A percentile compares a stretch with the other conserved stretches of the same genome.
phyloP scores from a whole-genome alignment of 2,329 filamentous ascomycete genomes.

The Diplodia mutila region DNA sequence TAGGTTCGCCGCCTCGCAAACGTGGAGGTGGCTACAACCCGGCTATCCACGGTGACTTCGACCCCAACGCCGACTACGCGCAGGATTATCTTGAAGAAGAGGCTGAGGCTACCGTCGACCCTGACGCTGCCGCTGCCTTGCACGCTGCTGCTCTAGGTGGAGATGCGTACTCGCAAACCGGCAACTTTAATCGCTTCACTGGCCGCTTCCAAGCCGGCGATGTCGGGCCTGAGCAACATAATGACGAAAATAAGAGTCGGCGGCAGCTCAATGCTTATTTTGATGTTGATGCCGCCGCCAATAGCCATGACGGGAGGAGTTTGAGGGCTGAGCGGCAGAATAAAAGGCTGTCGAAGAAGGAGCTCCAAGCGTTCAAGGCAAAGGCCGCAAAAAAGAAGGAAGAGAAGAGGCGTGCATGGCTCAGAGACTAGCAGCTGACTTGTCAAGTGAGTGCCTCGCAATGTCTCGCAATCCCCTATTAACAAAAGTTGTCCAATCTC shows the following conservation, averaged over 20 bases:
- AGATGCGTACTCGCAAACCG: slow-evolving; percentile 66
- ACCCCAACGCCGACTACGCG: slow-evolving; percentile 94
- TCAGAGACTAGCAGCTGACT: slow-evolving; percentile 68
- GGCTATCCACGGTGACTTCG: slow-evolving; percentile 93
- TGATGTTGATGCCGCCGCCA: slow-evolving; percentile 92
- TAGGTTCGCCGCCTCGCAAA: slow-evolving; percentile 39
- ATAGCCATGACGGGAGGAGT: slow-evolving; percentile 85
- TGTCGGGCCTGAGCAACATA: slow-evolving; percentile 73
- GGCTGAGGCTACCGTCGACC: slow-evolving; percentile 30
- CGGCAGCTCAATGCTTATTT: slow-evolving; percentile 95
- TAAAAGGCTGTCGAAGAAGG: slow-evolving; percentile 81
- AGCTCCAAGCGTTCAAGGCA: slow-evolving; percentile 89
- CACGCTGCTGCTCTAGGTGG: slow-evolving; percentile 30
- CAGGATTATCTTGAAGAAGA: slow-evolving; percentile 47
- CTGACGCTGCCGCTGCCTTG: slow-evolving; percentile 32
- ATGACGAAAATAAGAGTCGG: slow-evolving; percentile 82
- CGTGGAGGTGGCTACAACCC: slow-evolving; percentile 82
- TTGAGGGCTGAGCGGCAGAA: slow-evolving; percentile 86
- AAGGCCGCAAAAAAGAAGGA: slow-evolving; percentile 89
- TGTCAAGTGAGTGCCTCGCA: not conserved
- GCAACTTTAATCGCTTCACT: slow-evolving; percentile 88
- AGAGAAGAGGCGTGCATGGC: slow-evolving; percentile 90
- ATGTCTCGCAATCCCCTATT: slow-evolving; percentile 1
- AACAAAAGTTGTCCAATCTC: not conserved
- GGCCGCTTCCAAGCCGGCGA: slow-evolving; percentile 75